Percentiles rank a stretch among this genome's conserved stretches.
phyloP scores from a whole-genome alignment of 2,329 filamentous ascomycete genomes.

The Hymenoscyphus scutula region DNA sequence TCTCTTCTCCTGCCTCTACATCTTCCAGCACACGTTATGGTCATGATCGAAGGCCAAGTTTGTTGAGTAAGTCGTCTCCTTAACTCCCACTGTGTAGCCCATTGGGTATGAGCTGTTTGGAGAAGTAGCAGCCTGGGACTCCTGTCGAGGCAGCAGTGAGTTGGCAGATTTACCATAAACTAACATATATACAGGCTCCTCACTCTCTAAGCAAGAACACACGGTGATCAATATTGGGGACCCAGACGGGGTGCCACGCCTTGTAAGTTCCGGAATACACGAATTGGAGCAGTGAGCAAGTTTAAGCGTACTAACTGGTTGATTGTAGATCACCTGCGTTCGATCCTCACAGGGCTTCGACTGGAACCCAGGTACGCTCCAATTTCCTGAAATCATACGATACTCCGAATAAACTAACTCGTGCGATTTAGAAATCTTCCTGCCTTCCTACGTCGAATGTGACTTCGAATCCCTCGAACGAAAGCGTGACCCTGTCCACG shows the following conservation, averaged over 20 bases:
- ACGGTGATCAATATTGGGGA: conserved; percentile 79
- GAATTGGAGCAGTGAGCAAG: conserved; percentile 11
- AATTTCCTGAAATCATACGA: background rate
- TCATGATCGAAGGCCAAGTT: conserved; percentile 58
- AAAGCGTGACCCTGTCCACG: conserved; percentile 72
- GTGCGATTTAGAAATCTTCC: conserved; percentile 64
- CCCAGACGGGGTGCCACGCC: conserved; percentile 66
- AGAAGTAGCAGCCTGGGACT: background rate
- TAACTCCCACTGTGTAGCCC: conserved; percentile 10
- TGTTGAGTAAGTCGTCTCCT: conserved; percentile 53
- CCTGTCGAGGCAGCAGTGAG: conserved; percentile 2
- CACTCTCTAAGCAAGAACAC: conserved; percentile 70
- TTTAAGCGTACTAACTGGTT: conserved; percentile 20
- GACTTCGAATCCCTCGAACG: conserved; percentile 74
- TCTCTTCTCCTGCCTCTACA: conserved; percentile 40
- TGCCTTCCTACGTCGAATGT: conserved; percentile 73
- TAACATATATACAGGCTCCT: conserved; percentile 55
- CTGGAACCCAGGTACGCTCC: conserved; percentile 69
- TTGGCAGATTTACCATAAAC: conserved; percentile 16
- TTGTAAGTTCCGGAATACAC: conserved; percentile 52
- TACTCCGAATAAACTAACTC: background rate
- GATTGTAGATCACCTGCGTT: conserved; percentile 69
- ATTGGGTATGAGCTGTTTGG: background rate
- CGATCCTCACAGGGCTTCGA: conserved; percentile 77
- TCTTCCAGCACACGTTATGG: conserved; percentile 40